These are phyloP conservation scores for Kregervanrija delftensis DNA, from an alignment of 805 yeast species.

Conservation along the genomic window DNA sequence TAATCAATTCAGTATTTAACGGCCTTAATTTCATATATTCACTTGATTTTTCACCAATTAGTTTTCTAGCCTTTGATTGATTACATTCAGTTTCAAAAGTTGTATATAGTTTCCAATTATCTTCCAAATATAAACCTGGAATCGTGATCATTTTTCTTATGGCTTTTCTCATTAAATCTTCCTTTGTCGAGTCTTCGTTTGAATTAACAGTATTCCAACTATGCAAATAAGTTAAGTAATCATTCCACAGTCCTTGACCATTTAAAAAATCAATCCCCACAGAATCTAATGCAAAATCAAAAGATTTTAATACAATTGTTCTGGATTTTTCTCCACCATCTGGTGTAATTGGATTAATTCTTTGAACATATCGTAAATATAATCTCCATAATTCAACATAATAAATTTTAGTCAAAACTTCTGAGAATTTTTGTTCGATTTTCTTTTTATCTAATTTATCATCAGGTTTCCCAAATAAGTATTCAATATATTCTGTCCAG, in stretches of 20 bases:
- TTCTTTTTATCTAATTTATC: constrained; percentile 54
- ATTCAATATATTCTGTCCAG: constrained; percentile 71
- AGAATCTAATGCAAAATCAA: constrained; percentile 69
- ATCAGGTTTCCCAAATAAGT: constrained; percentile 34
- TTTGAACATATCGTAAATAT: constrained; percentile 74
- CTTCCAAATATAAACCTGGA: constrained; percentile 74
- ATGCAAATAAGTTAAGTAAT: constrained; percentile 72
- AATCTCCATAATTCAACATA: constrained; percentile 67
- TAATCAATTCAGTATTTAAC: constrained; percentile 62
- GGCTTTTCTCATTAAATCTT: constrained; percentile 66
- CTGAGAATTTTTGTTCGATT: constrained; percentile 60
- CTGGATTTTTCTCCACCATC: constrained; percentile 75
- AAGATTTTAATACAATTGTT: constrained; percentile 68
- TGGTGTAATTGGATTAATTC: constrained; percentile 61
- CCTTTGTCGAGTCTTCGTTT: constrained; percentile 81
- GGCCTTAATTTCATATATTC: constrained; percentile 85
- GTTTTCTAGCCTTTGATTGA: constrained; percentile 69
- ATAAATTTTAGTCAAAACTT: constrained; percentile 54
- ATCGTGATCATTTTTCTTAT: constrained; percentile 63
- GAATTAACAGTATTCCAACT: constrained; percentile 71
- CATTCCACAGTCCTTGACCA: constrained; percentile 71
- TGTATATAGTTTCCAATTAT: constrained; percentile 73
- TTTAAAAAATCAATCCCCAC: constrained; percentile 69
- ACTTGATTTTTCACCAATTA: constrained; percentile 73
- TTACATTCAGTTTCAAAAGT: constrained; percentile 77